Conservation (phyloP, 2,329 filamentous ascomycete genomes). For the Calonectria henricotiae region DNA sequence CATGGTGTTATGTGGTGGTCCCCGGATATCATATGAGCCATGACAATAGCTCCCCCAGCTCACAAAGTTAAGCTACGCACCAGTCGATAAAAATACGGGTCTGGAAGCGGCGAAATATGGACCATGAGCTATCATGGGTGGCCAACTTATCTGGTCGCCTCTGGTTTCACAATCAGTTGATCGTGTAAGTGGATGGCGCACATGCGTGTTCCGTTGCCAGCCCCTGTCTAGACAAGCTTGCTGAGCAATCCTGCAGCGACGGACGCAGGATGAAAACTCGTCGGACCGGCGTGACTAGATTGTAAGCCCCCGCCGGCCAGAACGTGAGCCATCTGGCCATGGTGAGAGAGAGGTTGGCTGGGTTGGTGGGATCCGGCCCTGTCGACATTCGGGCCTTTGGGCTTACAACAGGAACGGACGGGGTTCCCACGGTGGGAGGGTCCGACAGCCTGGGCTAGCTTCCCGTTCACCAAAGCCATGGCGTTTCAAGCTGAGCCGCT, state of each 20-base stretch:
- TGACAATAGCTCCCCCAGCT: conserved; percentile 23
- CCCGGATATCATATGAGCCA: conserved; percentile 13
- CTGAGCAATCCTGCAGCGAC: conserved; percentile 24
- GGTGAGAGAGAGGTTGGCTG: conserved; percentile 3
- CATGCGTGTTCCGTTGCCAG: not conserved
- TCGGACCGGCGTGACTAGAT: conserved; percentile 27
- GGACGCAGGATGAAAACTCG: conserved; percentile 9
- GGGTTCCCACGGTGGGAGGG: conserved; percentile 12
- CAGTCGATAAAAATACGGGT: conserved; percentile 26
- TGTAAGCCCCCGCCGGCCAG: conserved; percentile 13
- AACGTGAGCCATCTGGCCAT: not conserved
- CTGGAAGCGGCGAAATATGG: conserved; percentile 36
- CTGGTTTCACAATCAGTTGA: conserved; percentile 20
- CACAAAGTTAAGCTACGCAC: conserved; percentile 18
- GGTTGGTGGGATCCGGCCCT: not conserved
- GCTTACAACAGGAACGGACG: not conserved
- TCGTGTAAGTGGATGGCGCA: not conserved
- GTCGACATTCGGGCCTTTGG: conserved; percentile 9
- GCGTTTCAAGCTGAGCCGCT: conserved; percentile 25
- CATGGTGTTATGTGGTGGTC: conserved; percentile 31
- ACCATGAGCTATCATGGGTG: conserved; percentile 21
- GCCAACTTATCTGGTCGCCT: not conserved
- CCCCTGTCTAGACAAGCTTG: not conserved
- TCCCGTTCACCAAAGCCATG: conserved; percentile 30
- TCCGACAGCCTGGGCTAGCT: conserved; percentile 15